A percentile compares a stretch with the other conserved stretches of the same genome.
phyloP scores from a whole-genome alignment of 768 basidiomycete genomes.

The Xerocomellus intermedius region DNA sequence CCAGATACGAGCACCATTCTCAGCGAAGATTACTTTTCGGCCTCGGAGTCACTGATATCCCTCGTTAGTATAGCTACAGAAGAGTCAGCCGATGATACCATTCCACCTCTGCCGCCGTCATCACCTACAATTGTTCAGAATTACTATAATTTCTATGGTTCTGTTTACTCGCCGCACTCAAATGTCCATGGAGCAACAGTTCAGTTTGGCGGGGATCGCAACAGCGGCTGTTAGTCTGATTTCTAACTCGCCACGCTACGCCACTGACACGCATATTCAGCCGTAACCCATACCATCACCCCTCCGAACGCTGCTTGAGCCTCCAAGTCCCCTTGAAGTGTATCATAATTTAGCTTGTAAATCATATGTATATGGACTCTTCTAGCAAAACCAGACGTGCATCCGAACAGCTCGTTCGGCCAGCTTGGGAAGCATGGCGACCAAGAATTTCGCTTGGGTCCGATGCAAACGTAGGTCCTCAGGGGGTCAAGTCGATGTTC shows the following conservation, averaged over 20 bases:
- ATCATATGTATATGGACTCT: neutral
- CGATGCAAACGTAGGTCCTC: no score
- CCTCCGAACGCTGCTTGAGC: neutral
- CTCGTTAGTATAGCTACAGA: neutral
- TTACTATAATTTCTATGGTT: neutral
- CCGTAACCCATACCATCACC: neutral
- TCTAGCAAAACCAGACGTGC: no score
- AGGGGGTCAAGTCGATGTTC: no score
- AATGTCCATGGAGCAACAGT: neutral
- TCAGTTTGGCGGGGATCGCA: neutral
- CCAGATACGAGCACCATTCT: neutral
- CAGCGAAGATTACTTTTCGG: neutral
- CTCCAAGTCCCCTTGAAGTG: neutral
- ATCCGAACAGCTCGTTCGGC: no score
- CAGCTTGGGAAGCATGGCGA: no score
- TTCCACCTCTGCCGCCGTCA: neutral
- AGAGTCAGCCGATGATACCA: neutral
- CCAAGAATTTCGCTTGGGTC: no score
- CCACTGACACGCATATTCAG: neutral
- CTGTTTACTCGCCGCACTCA: neutral
- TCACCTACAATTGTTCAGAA: neutral
- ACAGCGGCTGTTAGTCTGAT: conserved; percentile 9
- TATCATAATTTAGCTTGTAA: neutral
- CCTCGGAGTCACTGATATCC: neutral
- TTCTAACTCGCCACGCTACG: neutral